Conservation (phyloP, 2,329 filamentous ascomycete species). For the Phoma sp. region DNA sequence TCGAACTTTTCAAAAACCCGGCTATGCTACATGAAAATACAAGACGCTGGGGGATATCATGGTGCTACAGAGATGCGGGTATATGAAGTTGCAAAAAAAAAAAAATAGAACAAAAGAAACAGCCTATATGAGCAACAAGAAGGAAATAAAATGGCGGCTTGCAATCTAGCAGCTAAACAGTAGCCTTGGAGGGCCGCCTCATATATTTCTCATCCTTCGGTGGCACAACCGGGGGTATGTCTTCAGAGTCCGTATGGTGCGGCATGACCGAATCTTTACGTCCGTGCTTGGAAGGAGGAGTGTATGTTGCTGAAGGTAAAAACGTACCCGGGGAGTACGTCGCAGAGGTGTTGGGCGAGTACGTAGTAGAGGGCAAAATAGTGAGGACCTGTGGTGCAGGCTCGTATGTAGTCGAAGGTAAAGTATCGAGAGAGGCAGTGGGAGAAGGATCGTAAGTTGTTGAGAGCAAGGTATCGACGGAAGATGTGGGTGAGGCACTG, state of each 20-base stretch:
- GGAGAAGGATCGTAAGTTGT: conserved; percentile 17
- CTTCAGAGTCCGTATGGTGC: conserved; percentile 7
- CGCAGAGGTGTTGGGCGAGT: not conserved
- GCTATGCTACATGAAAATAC: not conserved
- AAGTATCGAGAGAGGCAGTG: not conserved
- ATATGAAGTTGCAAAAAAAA: not conserved
- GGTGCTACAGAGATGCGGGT: not conserved
- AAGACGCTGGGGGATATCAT: not conserved
- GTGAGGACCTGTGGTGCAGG: not conserved
- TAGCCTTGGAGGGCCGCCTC: not conserved
- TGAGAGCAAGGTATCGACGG: conserved; percentile 13
- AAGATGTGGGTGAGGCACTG: not conserved
- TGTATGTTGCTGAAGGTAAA: not conserved
- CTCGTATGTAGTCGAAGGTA: not conserved
- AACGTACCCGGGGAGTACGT: not conserved
- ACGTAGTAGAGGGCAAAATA: not conserved
- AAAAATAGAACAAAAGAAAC: not conserved
- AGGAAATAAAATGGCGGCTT: not conserved
- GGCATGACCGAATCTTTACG: conserved; percentile 34
- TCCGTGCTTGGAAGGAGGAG: not conserved
- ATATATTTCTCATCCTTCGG: conserved; percentile 22
- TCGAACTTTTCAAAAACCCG: not conserved
- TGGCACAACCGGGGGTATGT: conserved; percentile 21
- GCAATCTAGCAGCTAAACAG: not conserved
- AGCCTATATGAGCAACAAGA: not conserved